phyloP scores from a whole-genome alignment of 2,329 filamentous ascomycete species.

The Cladophialophora yegresii region DNA sequence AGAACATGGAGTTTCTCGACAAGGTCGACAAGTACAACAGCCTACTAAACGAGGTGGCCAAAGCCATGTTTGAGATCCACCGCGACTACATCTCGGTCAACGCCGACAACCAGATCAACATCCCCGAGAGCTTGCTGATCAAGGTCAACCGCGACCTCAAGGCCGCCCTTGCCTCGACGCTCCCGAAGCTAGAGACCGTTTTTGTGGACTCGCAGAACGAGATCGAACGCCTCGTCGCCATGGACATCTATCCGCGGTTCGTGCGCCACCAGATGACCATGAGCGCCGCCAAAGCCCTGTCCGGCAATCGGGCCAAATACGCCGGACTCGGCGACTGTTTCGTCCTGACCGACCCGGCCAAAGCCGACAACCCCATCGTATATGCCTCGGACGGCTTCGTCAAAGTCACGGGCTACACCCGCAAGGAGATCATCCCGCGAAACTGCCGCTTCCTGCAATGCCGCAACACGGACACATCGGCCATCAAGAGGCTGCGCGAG shows the following conservation, averaged over 20 bases:
- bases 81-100: conserved; percentile 47
- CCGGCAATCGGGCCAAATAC: conserved; percentile 45
- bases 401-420: conserved; percentile 54
- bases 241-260: conserved; percentile 56
- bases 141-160: conserved; percentile 53
- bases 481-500: conserved; percentile 48
- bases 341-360: conserved; percentile 56
- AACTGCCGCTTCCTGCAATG: conserved; percentile 57
- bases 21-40: conserved; percentile 54
- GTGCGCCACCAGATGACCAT: conserved; percentile 56
- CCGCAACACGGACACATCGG: conserved; percentile 48
- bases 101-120: conserved; percentile 45
- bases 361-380: conserved; percentile 54
- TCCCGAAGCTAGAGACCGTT: conserved; percentile 52
- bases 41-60: conserved; percentile 50
- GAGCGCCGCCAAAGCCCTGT: conserved; percentile 51
- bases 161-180: conserved; percentile 47
- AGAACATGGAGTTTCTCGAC: conserved; percentile 57
- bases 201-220: conserved; percentile 50
- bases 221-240: conserved; percentile 50
- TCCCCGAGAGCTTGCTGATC: conserved; percentile 48
- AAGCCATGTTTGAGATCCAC: conserved; percentile 51
- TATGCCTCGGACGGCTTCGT: conserved; percentile 57
- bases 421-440: conserved; percentile 52
- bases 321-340: conserved; percentile 62